These are phyloP conservation scores for Suhomyces sp. DNA, from an alignment of 805 yeast genomes.

Conservation along the genomic window DNA sequence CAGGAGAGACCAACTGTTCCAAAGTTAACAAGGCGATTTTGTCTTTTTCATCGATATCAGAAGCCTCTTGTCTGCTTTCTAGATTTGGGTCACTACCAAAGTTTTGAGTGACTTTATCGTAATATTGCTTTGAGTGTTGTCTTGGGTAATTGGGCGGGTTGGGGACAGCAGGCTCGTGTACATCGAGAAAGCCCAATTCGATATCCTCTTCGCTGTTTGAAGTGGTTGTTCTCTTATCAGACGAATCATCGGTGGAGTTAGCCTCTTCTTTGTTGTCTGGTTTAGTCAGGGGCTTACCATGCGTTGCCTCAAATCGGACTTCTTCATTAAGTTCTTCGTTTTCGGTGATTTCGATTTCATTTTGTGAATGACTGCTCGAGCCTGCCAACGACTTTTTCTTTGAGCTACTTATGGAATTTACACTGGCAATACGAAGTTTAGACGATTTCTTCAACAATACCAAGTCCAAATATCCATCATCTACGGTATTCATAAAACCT, in stretches of 20 bases:
- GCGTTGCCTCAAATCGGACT: background rate
- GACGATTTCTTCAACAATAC: slow-evolving; percentile 49
- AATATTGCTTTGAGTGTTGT: background rate
- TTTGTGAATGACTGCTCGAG: background rate
- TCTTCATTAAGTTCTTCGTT: slow-evolving; percentile 2
- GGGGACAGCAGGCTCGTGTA: slow-evolving; percentile 10
- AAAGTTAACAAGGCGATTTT: slow-evolving; percentile 38
- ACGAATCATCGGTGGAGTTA: slow-evolving; percentile 24
- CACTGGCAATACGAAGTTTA: slow-evolving; percentile 22
- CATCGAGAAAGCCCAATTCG: slow-evolving; percentile 31
- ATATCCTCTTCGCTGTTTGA: slow-evolving; percentile 28
- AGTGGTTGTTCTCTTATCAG: slow-evolving; percentile 17
- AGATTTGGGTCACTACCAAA: background rate
- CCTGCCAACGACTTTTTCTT: slow-evolving; percentile 14
- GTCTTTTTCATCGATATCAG: slow-evolving; percentile 19
- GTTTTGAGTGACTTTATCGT: background rate
- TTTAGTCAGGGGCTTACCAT: background rate
- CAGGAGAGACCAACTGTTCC: slow-evolving; percentile 55
- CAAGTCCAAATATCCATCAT: slow-evolving; percentile 63
- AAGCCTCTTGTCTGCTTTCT: slow-evolving; percentile 17
- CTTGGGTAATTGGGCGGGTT: slow-evolving; percentile 6
- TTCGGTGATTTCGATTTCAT: slow-evolving; percentile 2
- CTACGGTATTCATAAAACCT: slow-evolving; percentile 55
- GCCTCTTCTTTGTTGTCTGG: background rate
- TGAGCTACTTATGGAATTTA: slow-evolving; percentile 14